Base-by-base conservation (phyloP, 139 green algal genomes). In the Tetraselmis striata region DNA sequence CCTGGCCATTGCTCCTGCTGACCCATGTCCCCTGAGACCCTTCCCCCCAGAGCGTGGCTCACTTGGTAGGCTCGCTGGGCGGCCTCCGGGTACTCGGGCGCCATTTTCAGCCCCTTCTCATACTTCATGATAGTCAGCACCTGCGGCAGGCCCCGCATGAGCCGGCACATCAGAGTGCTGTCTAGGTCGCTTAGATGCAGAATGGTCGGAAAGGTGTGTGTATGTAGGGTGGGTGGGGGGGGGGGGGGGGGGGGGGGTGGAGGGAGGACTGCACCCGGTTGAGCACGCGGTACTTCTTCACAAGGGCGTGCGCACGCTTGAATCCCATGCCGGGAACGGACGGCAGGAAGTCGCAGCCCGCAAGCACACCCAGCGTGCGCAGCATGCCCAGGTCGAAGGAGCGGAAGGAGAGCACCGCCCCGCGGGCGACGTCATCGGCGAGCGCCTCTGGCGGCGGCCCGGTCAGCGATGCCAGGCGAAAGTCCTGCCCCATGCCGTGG, bases 301-400 rank as follows among this genome's bases (percentile, higher is more conserved):
- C 27, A 22, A 83, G 1, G 25, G 23, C n/a, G 26, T 83, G 30
- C 25, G 80, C 80, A 23, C 25, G 81, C 80, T 79, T 83, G 24
- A 79, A 77, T 0, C 74, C 67, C n/a, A 80, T 80, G n/a, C 81
- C 81, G 5, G 59, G 59, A 23, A 80, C 28, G 32, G 30, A 59
- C 29, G 78, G 32, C 77, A 83, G 45, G 30, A 86, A 86, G 83
- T 86, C 83, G 45, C 83, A 86, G 24, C 83, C 85, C 1, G 85
- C 80, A 59, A 89, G 83, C 30, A 89, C 81, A 59, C 85, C 85
- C 32, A 83, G 32, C 28, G 75, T 80, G 75, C 81, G 82, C 31
- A 89, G 85, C 85, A 89, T 89, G 23, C 80, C 77, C 22, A 80
- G 82, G 0, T 58, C 87, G 79, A 86, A 89, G 1, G 59, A 31